phyloP scores from a whole-genome alignment of 345 rosid species.

The Alliaria petiolata region DNA sequence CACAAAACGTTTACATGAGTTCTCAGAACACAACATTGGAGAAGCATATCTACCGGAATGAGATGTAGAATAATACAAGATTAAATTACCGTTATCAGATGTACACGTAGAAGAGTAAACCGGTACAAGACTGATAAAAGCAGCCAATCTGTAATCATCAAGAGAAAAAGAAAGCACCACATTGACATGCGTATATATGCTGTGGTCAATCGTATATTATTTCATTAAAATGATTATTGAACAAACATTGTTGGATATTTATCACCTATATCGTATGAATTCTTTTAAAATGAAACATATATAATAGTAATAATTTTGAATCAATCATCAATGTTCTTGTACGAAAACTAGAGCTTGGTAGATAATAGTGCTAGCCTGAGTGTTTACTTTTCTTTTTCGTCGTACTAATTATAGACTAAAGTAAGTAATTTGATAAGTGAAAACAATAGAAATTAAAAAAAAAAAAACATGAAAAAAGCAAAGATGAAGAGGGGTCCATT shows the following conservation, averaged over 20 bases:
- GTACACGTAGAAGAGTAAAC: not conserved
- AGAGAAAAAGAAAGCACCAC: not conserved
- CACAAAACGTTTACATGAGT: not conserved
- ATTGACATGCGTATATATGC: constrained; percentile 1
- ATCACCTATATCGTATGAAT: not conserved
- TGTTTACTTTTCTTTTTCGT: not conserved
- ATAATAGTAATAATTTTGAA: not conserved
- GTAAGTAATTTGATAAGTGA: constrained; percentile 6
- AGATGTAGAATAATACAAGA: no score
- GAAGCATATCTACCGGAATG: not conserved
- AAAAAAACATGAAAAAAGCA: not conserved
- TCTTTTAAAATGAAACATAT: not conserved
- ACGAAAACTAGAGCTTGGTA: constrained; percentile 21
- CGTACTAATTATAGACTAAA: constrained; percentile 25
- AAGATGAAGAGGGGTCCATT: constrained; percentile 29
- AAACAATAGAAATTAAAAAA: not conserved
- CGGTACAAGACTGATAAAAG: not conserved
- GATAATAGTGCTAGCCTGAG: constrained; percentile 7
- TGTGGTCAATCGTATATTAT: not conserved
- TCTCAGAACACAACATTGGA: not conserved
- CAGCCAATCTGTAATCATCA: not conserved
- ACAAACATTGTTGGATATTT: not conserved
- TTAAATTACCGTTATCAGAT: not conserved
- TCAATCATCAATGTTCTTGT: constrained; percentile 6
- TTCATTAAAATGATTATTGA: not conserved